Base-by-base conservation (phyloP, 2,329 filamentous ascomycete genomes). In the Fonsecaea pugnacius region DNA sequence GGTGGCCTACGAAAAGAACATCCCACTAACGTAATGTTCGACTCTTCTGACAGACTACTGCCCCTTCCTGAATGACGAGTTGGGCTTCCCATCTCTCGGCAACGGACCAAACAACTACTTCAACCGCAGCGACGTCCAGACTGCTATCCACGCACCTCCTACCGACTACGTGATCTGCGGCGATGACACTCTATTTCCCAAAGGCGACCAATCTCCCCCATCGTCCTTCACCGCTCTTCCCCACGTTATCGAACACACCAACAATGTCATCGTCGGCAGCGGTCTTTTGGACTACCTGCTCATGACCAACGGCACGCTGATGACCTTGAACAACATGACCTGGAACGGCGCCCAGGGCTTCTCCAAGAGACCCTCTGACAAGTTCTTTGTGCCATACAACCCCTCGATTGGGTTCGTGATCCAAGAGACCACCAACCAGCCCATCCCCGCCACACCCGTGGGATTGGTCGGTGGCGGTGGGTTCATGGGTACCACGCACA, bases 31-130 rank as follows among this genome's bases (percentile, higher is more conserved):
- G 9, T n/a, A 12, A 48, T 14, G 18, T 12, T 3, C 14, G 43
- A 24, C 6, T 3, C 6, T 1, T 14, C 30, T 93, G 14, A 85
- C 85, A 2, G 87, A 86, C 7, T 89, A 86, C n/a, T 95, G 91
- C 73, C 91, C 91, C 0, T 70, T 87, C 3, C 78, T 85, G 1
- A 91, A 86, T 82, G 87, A 91, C 63, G 85, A 89, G 0, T 80
- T 93, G 2, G 86, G 86, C 18, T 88, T 89, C 76, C 87, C 89
- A 0, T 68, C 66, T 36, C 56, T 67, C 43, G 60, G 40, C 46
- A 40, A 77, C 0, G 89, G 88, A 0, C 81, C 86, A 0, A 73
- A 77, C 0, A 79, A 91, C 61, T 85, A 84, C 74, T 85, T 84
- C 76, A 82, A 84, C 72, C 79, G 82, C 18, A 78, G 75, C 10